Conservation (phyloP, 2,329 filamentous ascomycete genomes). For the Colletotrichum sp. region DNA sequence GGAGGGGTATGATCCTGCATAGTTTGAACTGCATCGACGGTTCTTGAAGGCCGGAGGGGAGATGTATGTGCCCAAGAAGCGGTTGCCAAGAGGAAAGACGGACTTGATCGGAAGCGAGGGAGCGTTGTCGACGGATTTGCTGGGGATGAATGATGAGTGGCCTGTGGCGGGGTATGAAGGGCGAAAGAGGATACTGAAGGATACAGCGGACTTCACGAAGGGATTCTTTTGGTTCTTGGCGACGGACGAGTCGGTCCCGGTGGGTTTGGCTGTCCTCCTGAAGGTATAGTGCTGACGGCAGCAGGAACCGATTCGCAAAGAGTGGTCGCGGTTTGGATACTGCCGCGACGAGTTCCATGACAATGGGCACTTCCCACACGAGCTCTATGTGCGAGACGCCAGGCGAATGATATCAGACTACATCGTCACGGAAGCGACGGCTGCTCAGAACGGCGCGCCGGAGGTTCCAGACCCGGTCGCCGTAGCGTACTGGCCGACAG, state of each 20-base stretch:
- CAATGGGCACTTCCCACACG: constrained; percentile 28
- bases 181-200: constrained; percentile 15
- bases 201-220: constrained; percentile 22
- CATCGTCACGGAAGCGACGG: constrained; percentile 26
- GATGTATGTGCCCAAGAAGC: constrained; percentile 15
- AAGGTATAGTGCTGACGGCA: neutral
- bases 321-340: constrained; percentile 27
- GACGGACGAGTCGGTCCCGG: constrained; percentile 18
- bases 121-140: constrained; percentile 24
- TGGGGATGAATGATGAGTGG: constrained; percentile 25
- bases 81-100: constrained; percentile 21
- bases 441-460: constrained; percentile 13
- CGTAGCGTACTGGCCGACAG: constrained; percentile 27
- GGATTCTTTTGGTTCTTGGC: constrained; percentile 23
- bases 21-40: constrained; percentile 21
- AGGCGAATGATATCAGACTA: constrained; percentile 28
- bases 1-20: constrained; percentile 22
- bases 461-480: constrained; percentile 21
- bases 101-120: constrained; percentile 23
- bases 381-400: constrained; percentile 31
- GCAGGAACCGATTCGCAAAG: constrained; percentile 17
- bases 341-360: constrained; percentile 29
- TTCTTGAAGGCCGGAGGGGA: constrained; percentile 9
- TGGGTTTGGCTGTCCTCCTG: neutral
- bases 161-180: constrained; percentile 4